A percentile compares a stretch with the other conserved stretches of the same genome.
Evolutionary conservation across 345 rosid species (phyloP).

Genomic region (Syzygium oleosum): DNA sequence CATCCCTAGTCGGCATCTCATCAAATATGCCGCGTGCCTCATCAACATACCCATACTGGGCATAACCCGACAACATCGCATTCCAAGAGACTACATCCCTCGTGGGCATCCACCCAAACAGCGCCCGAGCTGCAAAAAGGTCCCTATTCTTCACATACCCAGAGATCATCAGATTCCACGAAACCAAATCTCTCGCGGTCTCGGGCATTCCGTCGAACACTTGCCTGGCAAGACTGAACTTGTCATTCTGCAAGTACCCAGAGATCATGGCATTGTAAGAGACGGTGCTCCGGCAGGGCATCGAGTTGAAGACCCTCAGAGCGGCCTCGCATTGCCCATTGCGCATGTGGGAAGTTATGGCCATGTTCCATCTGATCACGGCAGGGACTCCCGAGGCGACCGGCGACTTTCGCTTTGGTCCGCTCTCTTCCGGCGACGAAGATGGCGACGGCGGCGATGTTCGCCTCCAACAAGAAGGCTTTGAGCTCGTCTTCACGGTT

Average conservation of each 20-base stretch:
- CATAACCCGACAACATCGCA: conserved; percentile 9
- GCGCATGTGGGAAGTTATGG: conserved; percentile 16
- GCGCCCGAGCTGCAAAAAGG: conserved; percentile 4
- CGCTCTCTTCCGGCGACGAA: neutral
- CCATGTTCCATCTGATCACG: conserved; percentile 12
- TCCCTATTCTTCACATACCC: conserved; percentile 9
- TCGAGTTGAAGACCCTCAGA: conserved; percentile 2
- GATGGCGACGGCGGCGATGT: neutral
- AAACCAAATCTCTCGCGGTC: conserved; percentile 6
- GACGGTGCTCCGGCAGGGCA: conserved; percentile 11
- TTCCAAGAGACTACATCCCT: conserved; percentile 12
- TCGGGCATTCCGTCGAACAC: conserved; percentile 9
- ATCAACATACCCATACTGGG: conserved; percentile 11
- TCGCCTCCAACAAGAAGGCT: neutral
- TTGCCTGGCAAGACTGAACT: conserved; percentile 3
- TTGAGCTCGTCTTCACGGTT: neutral
- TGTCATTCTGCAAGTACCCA: conserved; percentile 9
- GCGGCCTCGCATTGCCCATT: conserved; percentile 2
- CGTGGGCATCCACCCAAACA: conserved; percentile 6
- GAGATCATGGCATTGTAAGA: conserved; percentile 12
- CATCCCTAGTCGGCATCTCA: conserved; percentile 5
- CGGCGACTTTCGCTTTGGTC: neutral
- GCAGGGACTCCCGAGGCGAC: neutral
- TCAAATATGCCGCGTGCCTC: conserved; percentile 9
- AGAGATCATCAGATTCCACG: conserved; percentile 12